Conservation (phyloP, 192 early-diverging fungal genomes). For the Coemansia sp. region DNA sequence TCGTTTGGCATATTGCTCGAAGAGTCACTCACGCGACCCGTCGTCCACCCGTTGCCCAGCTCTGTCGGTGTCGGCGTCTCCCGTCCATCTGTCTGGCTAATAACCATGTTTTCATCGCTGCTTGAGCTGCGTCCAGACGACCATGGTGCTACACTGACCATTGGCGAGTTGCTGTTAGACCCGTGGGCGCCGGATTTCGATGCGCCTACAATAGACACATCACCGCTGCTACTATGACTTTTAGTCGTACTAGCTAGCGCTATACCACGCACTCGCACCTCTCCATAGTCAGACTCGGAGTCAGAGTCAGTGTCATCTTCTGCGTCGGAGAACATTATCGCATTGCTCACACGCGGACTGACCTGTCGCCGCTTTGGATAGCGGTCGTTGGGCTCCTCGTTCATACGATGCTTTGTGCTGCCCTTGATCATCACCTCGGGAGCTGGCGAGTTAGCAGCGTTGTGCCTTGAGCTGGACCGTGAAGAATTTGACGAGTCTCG, state of each 20-base stretch:
- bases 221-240: not conserved
- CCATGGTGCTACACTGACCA: not conserved
- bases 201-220: not conserved
- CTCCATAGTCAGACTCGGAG: constrained; percentile 8
- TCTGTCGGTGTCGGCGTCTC: not conserved
- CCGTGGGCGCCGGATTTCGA: not conserved
- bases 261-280: not conserved
- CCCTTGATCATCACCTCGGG: constrained; percentile 35
- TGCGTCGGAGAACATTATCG: constrained; percentile 23
- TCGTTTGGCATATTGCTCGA: not conserved
- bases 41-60: constrained; percentile 5
- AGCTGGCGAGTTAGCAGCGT: not conserved
- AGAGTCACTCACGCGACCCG: not conserved
- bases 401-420: constrained; percentile 27
- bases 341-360: constrained; percentile 20
- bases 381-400: not conserved
- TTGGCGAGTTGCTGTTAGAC: not conserved
- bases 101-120: not conserved
- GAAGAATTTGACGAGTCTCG: not conserved
- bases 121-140: not conserved
- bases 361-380: constrained; percentile 11
- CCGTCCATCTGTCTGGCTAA: not conserved
- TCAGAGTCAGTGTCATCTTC: constrained; percentile 13
- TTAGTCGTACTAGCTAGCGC: not conserved
- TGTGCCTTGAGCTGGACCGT: not conserved